Evolutionary conservation across 176 grass and related monocot genomes (phyloP), one percentile per base, ranked within the genome.

Genomic region (Paspalum notatum): DNA sequence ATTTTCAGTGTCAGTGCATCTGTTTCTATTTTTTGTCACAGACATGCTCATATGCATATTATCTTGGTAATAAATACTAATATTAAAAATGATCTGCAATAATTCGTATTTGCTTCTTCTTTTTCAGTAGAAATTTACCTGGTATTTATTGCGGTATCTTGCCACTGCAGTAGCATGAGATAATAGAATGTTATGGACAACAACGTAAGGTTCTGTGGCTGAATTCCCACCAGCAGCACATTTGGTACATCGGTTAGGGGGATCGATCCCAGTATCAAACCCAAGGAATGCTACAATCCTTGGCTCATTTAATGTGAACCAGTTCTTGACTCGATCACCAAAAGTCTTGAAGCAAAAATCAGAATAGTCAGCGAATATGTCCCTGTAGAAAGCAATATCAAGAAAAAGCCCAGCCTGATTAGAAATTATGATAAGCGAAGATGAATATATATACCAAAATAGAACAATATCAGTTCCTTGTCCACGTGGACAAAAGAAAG

Each of bases 221-320:
- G 90, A 96, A 79, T 90, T 83, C 27, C 90, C 90, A 92, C 85
- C 85, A 1, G 84, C 82, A 5, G 87, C 51, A 1, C 82, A 89
- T 60, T 70, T 12, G 39, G 90, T 85, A 48, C 87, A 92, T 8
- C 82, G 74, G 44, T 87, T 83, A 66, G 91, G 91, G 42, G 88
- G 91, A 17, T 86, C 3, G 0, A 56, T 37, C 26, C 87, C 87
- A 5, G 27, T 58, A 38, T 90, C 87, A 86, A 86, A 92, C 39
- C 93, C 93, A 65, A 87, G 82, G 24, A 74, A 39, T 22, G 93
- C 25, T 68, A 96, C 88, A 49, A 91, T 90, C 69, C 85, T 87
- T 25, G 87, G 93, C 58, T 96, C 93, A 88, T 96, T 96, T 44
- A 96, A 80, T 8, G 93, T 96, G 75, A 92, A 84, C 93, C 93